phyloP scores from a whole-genome alignment of 139 green algal genomes.

The Nannochloris sp. region DNA sequence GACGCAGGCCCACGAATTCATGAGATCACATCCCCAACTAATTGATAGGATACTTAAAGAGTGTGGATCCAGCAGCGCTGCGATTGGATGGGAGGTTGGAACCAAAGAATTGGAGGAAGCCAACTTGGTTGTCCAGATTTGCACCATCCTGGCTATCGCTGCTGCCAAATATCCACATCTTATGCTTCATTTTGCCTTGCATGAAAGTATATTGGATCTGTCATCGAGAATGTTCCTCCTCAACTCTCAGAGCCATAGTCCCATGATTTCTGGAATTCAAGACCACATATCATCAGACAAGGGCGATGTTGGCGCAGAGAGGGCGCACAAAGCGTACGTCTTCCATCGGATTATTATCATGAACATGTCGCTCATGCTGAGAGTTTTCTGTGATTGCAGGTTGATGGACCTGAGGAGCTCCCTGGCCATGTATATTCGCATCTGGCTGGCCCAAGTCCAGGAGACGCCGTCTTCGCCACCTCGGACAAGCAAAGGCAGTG shows the following conservation, averaged over 20 bases:
- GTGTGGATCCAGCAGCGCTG: slow-evolving; percentile 13
- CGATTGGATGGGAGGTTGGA: slow-evolving; percentile 26
- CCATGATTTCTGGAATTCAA: not conserved
- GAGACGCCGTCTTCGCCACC: too few relatives aligned
- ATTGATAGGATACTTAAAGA: slow-evolving; percentile 47
- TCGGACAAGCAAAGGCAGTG: not conserved
- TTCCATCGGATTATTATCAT: not conserved
- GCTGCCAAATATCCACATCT: too few relatives aligned
- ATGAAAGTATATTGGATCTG: slow-evolving; percentile 25
- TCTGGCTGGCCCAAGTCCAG: not conserved
- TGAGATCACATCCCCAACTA: slow-evolving; percentile 33
- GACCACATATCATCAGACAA: not conserved
- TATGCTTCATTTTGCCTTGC: slow-evolving; percentile 14
- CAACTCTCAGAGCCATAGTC: slow-evolving; percentile 10
- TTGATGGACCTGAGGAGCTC: not conserved
- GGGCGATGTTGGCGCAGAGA: not conserved
- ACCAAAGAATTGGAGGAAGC: slow-evolving; percentile 52
- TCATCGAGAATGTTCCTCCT: slow-evolving; percentile 23
- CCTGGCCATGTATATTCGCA: not conserved
- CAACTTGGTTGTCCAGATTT: slow-evolving; percentile 38
- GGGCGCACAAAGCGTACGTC: not conserved
- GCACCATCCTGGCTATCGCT: slow-evolving; percentile 25
- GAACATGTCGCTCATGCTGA: not conserved
- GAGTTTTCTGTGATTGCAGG: not conserved
- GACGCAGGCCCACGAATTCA: slow-evolving; percentile 36